Conservation (phyloP, 1,139 yeast genomes). For the Geotrichum carabidarum region DNA sequence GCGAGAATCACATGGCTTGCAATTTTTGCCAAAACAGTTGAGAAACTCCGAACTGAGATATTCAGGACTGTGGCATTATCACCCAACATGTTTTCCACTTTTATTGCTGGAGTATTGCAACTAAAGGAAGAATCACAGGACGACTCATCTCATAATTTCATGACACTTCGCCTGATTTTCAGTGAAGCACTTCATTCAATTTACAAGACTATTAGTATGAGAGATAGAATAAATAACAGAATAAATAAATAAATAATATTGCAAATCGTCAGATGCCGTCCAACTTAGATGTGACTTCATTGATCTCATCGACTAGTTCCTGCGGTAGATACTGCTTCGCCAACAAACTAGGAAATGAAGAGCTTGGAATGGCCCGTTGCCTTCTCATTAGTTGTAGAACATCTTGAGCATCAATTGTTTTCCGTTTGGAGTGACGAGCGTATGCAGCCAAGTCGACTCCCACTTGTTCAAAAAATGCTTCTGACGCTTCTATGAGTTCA, state of each 20-base stretch:
- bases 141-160: no score
- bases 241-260: constrained; percentile 1
- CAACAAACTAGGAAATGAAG: constrained; percentile 23
- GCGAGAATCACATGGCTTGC: no score
- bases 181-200: no score
- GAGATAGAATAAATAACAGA: background rate
- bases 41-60: no score
- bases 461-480: constrained; percentile 30
- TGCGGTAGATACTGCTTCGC: constrained; percentile 33
- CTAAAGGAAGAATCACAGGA: no score
- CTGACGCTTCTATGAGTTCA: constrained; percentile 28
- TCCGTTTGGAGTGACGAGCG: constrained; percentile 32
- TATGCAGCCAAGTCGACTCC: constrained; percentile 31
- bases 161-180: no score
- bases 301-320: constrained; percentile 28
- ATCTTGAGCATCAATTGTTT: constrained; percentile 32
- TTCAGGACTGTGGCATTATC: no score
- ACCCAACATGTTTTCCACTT: no score
- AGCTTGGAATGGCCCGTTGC: constrained; percentile 23
- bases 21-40: no score
- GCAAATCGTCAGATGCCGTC: background rate
- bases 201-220: no score
- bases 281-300: constrained; percentile 11
- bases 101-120: no score
- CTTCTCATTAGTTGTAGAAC: constrained; percentile 30